Evolutionary conservation across 2,329 filamentous ascomycete species (phyloP), one percentile per base, ranked within the genome.

Genomic region (Trichoderma cornu-damae): DNA sequence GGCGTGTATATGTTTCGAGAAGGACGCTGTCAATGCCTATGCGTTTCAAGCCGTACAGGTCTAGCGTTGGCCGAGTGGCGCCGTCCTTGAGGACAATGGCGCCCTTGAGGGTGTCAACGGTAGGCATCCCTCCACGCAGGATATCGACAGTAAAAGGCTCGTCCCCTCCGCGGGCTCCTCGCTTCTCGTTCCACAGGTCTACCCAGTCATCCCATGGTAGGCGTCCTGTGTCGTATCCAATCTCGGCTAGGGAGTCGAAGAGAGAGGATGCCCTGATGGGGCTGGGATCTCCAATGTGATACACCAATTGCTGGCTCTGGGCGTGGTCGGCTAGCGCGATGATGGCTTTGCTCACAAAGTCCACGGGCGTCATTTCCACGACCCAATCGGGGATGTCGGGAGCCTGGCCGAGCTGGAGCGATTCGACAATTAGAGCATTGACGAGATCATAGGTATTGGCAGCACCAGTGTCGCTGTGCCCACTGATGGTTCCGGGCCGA

Each of bases 291-390:
- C 88, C 88, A 0, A 92, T 75, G 64, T 92, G 89, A 71, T 89
- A 90, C 6, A 91, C 73, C 0, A 78, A 77, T 65, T 89, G 86
- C 8, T 84, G 77, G 1, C 78, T 76, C 34, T 85, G 77, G 0
- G 74, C 79, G 59, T 89, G 79, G 62, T 86, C 84, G 38, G 85
- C 80, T 18, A 92, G 79, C 16, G 87, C 83, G 22, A 88, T 75
- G 62, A 93, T 89, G 3, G 87, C 84, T 61, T 84, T 84, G 72
- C 85, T 88, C 59, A 91, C 87, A 65, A 89, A 91, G 70, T 93
- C 88, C 12, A 90, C 89, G 0, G 89, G 88, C 0, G 89, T 91
- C 88, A 92, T 92, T 72, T 93, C 89, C 1, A 87, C 82, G 49
- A 85, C 82, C 89, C 89, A 93, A 40, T 84, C 84, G 49, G 86